Conservation (phyloP, 192 early-diverging fungal species). For the Dimargaris cristalligena region DNA sequence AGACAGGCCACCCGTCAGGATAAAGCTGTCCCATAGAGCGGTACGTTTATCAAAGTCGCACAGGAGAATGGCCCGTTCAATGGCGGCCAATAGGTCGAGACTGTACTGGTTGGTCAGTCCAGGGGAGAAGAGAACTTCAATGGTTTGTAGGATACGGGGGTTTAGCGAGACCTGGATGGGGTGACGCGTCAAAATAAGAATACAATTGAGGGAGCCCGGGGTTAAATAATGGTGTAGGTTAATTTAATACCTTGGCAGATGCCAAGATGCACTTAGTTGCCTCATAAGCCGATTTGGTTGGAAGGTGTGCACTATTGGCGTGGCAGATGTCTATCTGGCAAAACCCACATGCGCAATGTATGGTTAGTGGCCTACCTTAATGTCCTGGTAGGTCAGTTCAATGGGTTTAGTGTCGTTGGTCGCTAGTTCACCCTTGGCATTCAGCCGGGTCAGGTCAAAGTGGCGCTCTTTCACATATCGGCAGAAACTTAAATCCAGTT, state of each 20-base stretch:
- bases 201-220: constrained; percentile 11
- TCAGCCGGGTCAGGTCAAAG: not conserved
- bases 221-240: too few species aligned
- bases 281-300: not conserved
- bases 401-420: too few species aligned
- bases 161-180: not conserved
- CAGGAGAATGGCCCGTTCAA: constrained; percentile 40
- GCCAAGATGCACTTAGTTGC: not conserved
- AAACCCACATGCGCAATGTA: too few species aligned
- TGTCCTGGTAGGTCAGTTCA: too few species aligned
- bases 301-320: not conserved
- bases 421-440: too few species aligned
- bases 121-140: constrained; percentile 58
- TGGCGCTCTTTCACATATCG: constrained; percentile 33
- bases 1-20: constrained; percentile 68
- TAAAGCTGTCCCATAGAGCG: constrained; percentile 69
- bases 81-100: constrained; percentile 36
- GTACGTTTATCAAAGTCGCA: constrained; percentile 61
- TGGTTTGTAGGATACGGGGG: not conserved
- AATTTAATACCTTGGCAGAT: too few species aligned
- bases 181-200: constrained; percentile 9
- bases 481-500: constrained; percentile 38
- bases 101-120: constrained; percentile 21
- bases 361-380: too few species aligned
- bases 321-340: not conserved